phyloP scores from a whole-genome alignment of 768 basidiomycete species.

The Dioszegia crocea region DNA sequence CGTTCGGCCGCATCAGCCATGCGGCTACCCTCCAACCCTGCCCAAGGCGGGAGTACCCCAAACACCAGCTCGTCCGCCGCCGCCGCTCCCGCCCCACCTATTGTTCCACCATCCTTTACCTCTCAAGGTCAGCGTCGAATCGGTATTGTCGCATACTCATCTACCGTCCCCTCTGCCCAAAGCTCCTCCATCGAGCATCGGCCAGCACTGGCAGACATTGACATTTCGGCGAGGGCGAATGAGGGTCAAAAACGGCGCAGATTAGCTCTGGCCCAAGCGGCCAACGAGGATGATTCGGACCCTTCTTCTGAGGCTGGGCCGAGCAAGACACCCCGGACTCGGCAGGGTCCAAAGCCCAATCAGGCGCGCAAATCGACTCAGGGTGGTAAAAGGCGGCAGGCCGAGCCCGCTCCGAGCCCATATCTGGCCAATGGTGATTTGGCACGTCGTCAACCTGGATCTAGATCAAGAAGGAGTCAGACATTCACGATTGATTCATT shows the following conservation, averaged over 20 bases:
- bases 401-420: neutral
- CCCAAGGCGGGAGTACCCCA: neutral
- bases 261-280: neutral
- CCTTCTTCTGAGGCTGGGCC: neutral
- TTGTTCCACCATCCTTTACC: neutral
- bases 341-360: neutral
- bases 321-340: neutral
- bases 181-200: neutral
- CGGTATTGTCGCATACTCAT: conserved; percentile 2
- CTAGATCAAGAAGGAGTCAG: neutral
- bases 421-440: neutral
- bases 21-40: neutral
- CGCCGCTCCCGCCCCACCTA: neutral
- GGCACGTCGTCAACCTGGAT: neutral
- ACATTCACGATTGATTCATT: conserved; percentile 5
- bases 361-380: neutral
- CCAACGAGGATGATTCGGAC: neutral
- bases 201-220: neutral
- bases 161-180: conserved; percentile 6
- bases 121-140: neutral
- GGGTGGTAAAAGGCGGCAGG: too few species aligned
- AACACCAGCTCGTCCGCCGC: neutral
- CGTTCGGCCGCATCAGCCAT: neutral
- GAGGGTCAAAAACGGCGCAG: neutral
- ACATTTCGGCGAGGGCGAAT: neutral